Evolutionary conservation across 192 early-diverging fungal genomes (phyloP), one percentile per base, ranked within the genome.

Genomic region (Funneliformis geosporum): DNA sequence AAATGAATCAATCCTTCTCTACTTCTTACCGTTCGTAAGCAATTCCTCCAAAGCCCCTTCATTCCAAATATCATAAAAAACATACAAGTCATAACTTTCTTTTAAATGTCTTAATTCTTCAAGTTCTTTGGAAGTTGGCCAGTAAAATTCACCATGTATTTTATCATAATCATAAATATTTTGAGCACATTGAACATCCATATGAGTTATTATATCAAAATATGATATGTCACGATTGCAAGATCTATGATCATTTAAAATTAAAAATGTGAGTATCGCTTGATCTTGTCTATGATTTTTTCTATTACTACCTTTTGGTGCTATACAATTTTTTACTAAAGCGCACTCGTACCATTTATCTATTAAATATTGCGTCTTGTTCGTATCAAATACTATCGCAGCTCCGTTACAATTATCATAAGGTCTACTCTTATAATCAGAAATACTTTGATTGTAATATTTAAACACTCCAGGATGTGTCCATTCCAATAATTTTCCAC

Each of bases 261-360:
- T 83, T 38, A 89, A 72, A 60, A 83, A 85, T 0, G 87, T 88
- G 16, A 89, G 60, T 0, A 85, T 85, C 0, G 88, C 76, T 38
- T 85, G 84, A 61, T 85, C 84, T 60, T 85, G 88, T 8, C 88
- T 81, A 82, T 89, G 88, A 46, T 89, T 89, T 1, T 44, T 55
- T 10, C 88, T 64, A 0, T 81, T 84, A 0, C 86, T 86, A 0
- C 85, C 88, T n/a, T 80, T 44, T 14, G 87, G 88, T 0, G 88
- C 88, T 70, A 89, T 89, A 72, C 88, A 89, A 7, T 86, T 78
- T 69, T 88, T 84, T 27, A 67, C 80, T 43, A 75, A 23, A 0
- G 81, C 83, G 76, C 87, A 89, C 2, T 84, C 64, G 5, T 82
- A 74, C 88, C 88, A 89, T 2, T 86, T 82, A 5, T 79, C 69